phyloP scores from a whole-genome alignment of 345 rosid species.

The Corchorus capsularis region DNA sequence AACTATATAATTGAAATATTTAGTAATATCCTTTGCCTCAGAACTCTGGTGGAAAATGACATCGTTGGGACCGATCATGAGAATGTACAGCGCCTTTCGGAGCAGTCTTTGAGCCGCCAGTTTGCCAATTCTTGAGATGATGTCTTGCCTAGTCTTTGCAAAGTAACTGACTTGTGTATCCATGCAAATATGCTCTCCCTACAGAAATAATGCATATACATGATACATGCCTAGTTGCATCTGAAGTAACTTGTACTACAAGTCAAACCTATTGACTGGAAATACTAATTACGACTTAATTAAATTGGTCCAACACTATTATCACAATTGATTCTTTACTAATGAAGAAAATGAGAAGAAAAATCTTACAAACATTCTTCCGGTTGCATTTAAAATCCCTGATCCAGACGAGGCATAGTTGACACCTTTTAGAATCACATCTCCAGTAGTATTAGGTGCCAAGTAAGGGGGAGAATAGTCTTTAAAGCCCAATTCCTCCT shows the following conservation, averaged over 20 bases:
- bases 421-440: conserved; percentile 14
- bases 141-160: conserved; percentile 38
- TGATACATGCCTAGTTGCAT: too few relatives aligned
- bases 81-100: conserved; percentile 7
- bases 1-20: not conserved
- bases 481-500: not conserved
- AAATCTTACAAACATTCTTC: not conserved
- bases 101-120: conserved; percentile 40
- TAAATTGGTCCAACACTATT: too few relatives aligned
- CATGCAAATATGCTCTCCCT: conserved; percentile 64
- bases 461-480: conserved; percentile 20
- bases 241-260: too few relatives aligned
- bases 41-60: not conserved
- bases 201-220: too few relatives aligned
- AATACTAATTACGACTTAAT: too few relatives aligned
- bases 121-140: conserved; percentile 35
- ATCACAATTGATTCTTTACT: too few relatives aligned
- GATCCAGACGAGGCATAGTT: conserved; percentile 21
- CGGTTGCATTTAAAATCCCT: not conserved
- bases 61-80: conserved; percentile 19
- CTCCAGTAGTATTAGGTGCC: conserved; percentile 18
- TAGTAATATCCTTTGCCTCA: not conserved
- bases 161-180: conserved; percentile 49
- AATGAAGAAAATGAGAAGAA: too few relatives aligned
- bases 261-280: too few relatives aligned